Percentiles rank a stretch among this genome's conserved stretches.
phyloP scores from a whole-genome alignment of 176 grass and related monocot genomes.

The Triticum dicoccoides region DNA sequence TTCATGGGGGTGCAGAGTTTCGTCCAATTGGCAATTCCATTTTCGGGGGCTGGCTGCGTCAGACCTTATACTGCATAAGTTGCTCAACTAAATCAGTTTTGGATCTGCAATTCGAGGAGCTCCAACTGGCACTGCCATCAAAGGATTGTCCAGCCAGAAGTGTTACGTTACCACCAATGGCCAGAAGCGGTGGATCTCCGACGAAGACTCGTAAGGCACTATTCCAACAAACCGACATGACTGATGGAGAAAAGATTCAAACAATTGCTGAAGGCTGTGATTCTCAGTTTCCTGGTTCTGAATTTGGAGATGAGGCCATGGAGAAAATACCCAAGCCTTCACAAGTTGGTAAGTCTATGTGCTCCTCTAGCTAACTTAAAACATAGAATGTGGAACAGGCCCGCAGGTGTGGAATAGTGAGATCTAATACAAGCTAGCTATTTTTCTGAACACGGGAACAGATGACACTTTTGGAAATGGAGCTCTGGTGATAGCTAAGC shows the following conservation, averaged over 20 bases:
- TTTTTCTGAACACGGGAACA: conserved; percentile 8
- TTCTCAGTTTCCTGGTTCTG: conserved; percentile 14
- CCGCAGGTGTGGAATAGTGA: background rate
- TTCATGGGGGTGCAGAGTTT: background rate
- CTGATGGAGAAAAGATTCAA: background rate
- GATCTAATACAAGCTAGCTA: background rate
- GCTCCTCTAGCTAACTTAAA: conserved; percentile 20
- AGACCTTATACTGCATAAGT: conserved; percentile 36
- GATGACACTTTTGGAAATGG: background rate
- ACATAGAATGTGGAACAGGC: conserved; percentile 10
- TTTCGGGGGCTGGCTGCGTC: conserved; percentile 41
- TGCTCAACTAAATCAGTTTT: conserved; percentile 34
- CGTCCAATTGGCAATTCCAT: conserved; percentile 45
- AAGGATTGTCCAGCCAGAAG: conserved; percentile 33
- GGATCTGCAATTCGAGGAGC: conserved; percentile 33
- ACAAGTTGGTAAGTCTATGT: conserved; percentile 39
- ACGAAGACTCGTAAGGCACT: background rate
- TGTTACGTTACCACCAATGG: conserved; percentile 5
- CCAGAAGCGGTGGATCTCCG: too few species aligned
- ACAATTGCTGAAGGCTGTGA: conserved; percentile 13
- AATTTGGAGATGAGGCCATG: background rate
- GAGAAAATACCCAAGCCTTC: conserved; percentile 16
- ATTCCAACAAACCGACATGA: conserved; percentile 14
- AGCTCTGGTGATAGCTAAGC: conserved; percentile 3
- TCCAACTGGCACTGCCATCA: conserved; percentile 59